Evolutionary conservation across 768 basidiomycete species (phyloP).

Genomic region (Tulasnella sp.): DNA sequence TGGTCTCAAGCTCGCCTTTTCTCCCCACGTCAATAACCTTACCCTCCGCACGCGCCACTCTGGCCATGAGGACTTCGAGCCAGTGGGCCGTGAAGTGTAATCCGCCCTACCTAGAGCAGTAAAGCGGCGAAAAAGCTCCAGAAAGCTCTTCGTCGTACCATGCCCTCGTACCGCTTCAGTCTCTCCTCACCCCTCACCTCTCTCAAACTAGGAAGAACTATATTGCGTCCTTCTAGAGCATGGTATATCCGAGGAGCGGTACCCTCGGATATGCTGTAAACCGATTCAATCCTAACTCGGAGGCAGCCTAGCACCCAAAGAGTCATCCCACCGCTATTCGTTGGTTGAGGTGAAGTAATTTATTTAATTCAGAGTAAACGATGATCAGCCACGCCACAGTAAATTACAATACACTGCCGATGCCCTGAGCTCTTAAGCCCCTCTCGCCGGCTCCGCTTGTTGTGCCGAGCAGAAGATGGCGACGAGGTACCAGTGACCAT

Average conservation of each 20-base stretch:
- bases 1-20: not conserved
- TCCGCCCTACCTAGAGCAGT: constrained; percentile 4
- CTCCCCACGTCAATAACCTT: constrained; percentile 15
- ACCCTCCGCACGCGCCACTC: not conserved
- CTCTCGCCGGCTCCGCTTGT: not conserved
- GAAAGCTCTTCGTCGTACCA: not conserved
- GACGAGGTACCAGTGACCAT: not conserved
- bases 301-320: not conserved
- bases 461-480: not conserved
- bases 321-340: not conserved
- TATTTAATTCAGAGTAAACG: constrained; percentile 1
- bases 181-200: not conserved
- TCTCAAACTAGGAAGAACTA: not conserved
- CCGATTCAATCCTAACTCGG: constrained; percentile 6
- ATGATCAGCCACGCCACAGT: not conserved
- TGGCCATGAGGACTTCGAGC: not conserved
- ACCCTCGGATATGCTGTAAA: constrained; percentile 7
- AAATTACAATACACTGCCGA: constrained; percentile 4
- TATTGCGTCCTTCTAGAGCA: not conserved
- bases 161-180: constrained; percentile 2
- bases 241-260: not conserved
- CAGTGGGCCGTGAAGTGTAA: constrained; percentile 2
- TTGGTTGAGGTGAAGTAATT: not conserved
- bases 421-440: not conserved
- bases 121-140: constrained; percentile 13